These are phyloP conservation scores for Gracilaria caudata DNA, from an alignment of 23 red algal genomes.

Conservation along the genomic window DNA sequence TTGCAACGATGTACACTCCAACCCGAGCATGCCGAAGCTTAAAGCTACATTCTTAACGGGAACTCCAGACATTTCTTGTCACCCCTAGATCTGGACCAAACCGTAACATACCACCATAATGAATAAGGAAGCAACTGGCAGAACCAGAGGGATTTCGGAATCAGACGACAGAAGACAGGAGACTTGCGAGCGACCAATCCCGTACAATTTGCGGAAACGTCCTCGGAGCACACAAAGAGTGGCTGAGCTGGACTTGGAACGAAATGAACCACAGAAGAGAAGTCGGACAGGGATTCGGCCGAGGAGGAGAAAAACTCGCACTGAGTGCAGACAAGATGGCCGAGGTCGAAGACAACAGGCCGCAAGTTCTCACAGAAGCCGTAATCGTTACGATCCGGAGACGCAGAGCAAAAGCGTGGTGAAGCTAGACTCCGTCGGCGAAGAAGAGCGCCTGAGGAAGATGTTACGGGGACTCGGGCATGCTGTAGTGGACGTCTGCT, in stretches of 20 bases:
- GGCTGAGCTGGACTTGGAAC: not conserved
- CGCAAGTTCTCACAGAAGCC: not conserved
- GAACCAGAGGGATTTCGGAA: not conserved
- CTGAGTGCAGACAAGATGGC: not conserved
- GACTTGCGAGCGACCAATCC: not conserved
- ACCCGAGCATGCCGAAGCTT: not conserved
- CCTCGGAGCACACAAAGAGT: not conserved
- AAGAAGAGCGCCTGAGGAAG: not conserved
- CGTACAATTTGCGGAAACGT: conserved; percentile 32
- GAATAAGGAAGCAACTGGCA: not conserved
- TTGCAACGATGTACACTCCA: not conserved
- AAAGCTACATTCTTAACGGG: not conserved
- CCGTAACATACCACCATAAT: not conserved
- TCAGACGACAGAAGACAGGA: not conserved
- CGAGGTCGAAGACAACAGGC: not conserved
- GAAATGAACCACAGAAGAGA: not conserved
- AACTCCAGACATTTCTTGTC: not conserved
- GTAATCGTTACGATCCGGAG: not conserved
- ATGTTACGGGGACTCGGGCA: conserved; percentile 15
- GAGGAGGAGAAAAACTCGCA: not conserved
- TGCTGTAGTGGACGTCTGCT: not conserved
- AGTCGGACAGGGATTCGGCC: not conserved
- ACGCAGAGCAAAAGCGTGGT: not conserved
- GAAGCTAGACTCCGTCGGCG: not conserved
- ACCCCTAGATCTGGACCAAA: not conserved